These are phyloP conservation scores for Chaetomium strumarium DNA, from an alignment of 2,329 filamentous ascomycete genomes.

Conservation along the genomic window DNA sequence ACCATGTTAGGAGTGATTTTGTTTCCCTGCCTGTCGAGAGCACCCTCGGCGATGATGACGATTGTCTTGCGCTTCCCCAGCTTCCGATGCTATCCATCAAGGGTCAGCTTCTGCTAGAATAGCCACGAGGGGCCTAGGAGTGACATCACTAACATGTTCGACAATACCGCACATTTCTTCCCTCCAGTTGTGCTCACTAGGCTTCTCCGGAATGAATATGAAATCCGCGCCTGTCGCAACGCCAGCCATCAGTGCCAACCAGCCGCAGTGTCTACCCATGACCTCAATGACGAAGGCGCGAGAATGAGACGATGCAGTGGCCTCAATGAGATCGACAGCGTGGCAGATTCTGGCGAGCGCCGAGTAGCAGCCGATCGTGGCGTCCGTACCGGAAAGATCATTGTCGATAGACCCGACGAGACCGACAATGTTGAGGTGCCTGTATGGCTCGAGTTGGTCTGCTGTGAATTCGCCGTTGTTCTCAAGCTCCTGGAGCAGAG, in stretches of 20 bases:
- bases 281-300: constrained; percentile 96
- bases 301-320: constrained; percentile 89
- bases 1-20: constrained; percentile 78
- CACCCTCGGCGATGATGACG: constrained; percentile 94
- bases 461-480: constrained; percentile 61
- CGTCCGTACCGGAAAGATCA: constrained; percentile 93
- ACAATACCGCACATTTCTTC: constrained; percentile 80
- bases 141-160: constrained; percentile 46
- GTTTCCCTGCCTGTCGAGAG: constrained; percentile 74
- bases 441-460: constrained; percentile 69
- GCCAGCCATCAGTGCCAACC: constrained; percentile 93
- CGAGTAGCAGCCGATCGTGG: constrained; percentile 95
- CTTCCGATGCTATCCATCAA: constrained; percentile 60
- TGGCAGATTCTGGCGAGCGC: constrained; percentile 90
- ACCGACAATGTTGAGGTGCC: constrained; percentile 90
- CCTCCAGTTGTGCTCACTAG: constrained; percentile 80
- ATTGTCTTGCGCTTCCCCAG: constrained; percentile 96
- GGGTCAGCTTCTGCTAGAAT: constrained; percentile 14
- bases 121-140: background rate
- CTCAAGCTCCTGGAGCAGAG: constrained; percentile 79
- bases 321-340: constrained; percentile 94
- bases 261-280: constrained; percentile 97
- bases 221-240: constrained; percentile 95
- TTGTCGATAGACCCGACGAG: constrained; percentile 98
- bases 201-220: constrained; percentile 93